Evolutionary conservation across 257 asterid genomes (phyloP).

Genomic region (Salvia rosmarinus): DNA sequence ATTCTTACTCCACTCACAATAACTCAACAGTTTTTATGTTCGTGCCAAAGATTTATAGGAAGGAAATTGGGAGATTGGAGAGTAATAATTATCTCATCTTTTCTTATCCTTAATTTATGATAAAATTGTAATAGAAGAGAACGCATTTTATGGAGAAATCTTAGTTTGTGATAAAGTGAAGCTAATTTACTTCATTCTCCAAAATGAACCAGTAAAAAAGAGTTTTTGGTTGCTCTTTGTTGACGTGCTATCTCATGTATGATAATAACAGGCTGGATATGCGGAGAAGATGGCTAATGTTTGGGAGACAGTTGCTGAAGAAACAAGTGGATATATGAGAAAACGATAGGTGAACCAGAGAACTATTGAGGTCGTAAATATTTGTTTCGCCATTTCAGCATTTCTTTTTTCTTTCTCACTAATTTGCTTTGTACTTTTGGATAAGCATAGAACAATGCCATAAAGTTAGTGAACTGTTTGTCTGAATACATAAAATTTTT

Average conservation of each 20-base stretch:
- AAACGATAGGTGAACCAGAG: conserved; percentile 31
- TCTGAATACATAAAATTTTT: not conserved
- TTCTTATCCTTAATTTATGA: too few species aligned
- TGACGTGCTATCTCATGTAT: conserved; percentile 1
- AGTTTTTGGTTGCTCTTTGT: not conserved
- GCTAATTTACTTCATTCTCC: not conserved
- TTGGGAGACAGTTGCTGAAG: conserved; percentile 86
- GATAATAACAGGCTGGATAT: conserved; percentile 77
- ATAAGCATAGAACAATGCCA: conserved; percentile 26
- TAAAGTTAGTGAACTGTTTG: conserved; percentile 18
- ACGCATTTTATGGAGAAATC: not conserved
- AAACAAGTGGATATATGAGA: conserved; percentile 68
- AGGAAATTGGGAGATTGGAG: too few species aligned
- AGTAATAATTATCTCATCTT: too few species aligned
- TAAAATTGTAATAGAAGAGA: too few species aligned
- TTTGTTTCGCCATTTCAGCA: not conserved
- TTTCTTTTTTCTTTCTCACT: not conserved
- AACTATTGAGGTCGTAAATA: conserved; percentile 34
- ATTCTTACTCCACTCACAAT: too few species aligned
- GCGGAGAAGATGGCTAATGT: conserved; percentile 91
- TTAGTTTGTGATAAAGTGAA: not conserved
- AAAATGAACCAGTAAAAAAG: not conserved
- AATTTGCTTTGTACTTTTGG: conserved; percentile 25
- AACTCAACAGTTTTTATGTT: too few species aligned
- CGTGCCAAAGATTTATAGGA: too few species aligned